Evolutionary conservation across 176 grass and related monocot species (phyloP), one percentile per base, ranked within the genome.

Genomic region (Triticum timopheevii): DNA sequence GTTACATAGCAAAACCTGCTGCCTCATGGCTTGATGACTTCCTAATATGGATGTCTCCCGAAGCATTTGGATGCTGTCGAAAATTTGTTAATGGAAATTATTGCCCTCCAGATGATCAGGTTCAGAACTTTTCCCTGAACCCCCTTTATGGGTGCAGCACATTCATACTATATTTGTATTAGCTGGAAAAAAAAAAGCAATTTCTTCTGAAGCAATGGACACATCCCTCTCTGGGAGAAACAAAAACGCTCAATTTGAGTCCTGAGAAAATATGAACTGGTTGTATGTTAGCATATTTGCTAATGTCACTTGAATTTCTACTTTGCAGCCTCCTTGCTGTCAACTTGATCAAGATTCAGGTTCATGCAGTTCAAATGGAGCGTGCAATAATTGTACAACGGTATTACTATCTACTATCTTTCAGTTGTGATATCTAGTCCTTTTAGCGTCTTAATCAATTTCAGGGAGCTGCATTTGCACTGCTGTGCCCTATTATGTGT

Each of bases 1-100:
- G 90, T 91, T 93, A 96, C 77, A 96, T 99, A 77, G 92, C 97
- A 72, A 96, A 99, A 85, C 90, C 97, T 65, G 97, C 94, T 47
- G 97, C 97, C 78, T 99, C 97, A 83, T 99, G 97, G 97, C 94
- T 99, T 86, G 97, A 99, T 91, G 97, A 99, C 83, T 99, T 99
- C 83, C 93, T 99, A 39, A 86, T 93, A 85, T 99, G 97, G 97
- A 86, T 99, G 83, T 99, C 97, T 65, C 97, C 97, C 31, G 97
- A 96, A 73, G 97, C 97, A 85, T 99, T 99, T 82, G 95, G 97
- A 69, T 99, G 97, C 84, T 99, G 97, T 82, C 88, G 97, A 27
- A 91, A 96, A 84, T 94, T 92, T 69, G 73, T 92, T 73, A 89
- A 92, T 93, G 92, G 80, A 89, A 99, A 81, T 59, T 99, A 99